Conservation (phyloP, 202 grass and related monocot genomes). For the Schoenoplectus tabernaemontani region DNA sequence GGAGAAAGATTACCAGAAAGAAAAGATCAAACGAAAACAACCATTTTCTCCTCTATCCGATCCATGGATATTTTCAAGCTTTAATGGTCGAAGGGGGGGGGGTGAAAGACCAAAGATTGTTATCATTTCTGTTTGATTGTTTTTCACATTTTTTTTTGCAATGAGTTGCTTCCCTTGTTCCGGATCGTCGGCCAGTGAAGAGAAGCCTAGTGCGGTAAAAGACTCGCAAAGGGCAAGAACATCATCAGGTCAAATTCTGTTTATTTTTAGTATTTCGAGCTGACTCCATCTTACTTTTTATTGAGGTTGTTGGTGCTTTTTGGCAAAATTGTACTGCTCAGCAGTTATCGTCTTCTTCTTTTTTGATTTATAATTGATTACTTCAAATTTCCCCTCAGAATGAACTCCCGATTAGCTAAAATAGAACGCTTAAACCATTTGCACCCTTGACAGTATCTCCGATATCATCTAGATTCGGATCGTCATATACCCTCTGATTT, state of each 20-base stretch:
- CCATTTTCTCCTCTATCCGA: not conserved
- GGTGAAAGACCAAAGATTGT: not conserved
- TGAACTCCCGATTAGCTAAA: too few species aligned
- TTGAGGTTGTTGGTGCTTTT: not conserved
- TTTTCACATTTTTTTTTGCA: not conserved
- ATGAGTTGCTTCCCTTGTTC: constrained; percentile 79
- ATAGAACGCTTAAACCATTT: too few species aligned
- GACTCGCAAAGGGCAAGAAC: constrained; percentile 19
- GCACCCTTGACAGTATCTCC: not conserved
- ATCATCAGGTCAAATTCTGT: constrained; percentile 18
- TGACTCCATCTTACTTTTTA: not conserved
- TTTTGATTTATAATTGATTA: not conserved
- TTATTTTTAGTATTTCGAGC: not conserved
- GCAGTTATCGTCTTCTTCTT: not conserved
- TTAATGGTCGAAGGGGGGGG: not conserved
- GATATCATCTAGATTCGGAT: not conserved
- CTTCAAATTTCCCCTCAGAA: not conserved
- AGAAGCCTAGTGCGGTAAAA: not conserved
- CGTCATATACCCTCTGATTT: not conserved
- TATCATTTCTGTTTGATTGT: constrained; percentile 23
- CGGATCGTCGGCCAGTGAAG: constrained; percentile 38
- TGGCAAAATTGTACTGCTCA: not conserved
- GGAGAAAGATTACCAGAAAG: too few species aligned
- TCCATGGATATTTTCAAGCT: constrained; percentile 1
- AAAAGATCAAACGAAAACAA: not conserved